Percentiles rank a stretch among this genome's conserved stretches.
Conservation (phyloP, 2,329 filamentous ascomycete genomes). For the Ceratocystiopsis brevicomis region DNA sequence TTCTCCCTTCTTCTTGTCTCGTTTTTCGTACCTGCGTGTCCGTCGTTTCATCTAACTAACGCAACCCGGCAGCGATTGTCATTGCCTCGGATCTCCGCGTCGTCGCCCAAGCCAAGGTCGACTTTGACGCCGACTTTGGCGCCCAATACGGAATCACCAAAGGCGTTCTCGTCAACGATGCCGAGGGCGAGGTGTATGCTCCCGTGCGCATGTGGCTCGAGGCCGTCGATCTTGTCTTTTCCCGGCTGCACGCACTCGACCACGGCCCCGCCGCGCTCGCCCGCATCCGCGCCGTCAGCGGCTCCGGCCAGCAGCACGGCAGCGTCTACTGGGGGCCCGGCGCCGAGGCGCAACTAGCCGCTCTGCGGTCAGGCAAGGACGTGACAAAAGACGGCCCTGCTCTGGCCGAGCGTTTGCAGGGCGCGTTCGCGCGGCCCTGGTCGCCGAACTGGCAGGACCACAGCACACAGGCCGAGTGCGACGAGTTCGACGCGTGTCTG, state of each 20-base stretch:
- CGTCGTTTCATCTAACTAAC: background rate
- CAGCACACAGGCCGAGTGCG: constrained; percentile 82
- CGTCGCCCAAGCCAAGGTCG: constrained; percentile 71
- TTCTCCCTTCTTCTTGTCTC: background rate
- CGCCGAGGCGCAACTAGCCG: constrained; percentile 44
- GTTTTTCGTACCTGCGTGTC: background rate
- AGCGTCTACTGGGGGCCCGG: constrained; percentile 78
- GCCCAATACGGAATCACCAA: constrained; percentile 63
- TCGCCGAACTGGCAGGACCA: constrained; percentile 98
- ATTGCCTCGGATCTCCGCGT: constrained; percentile 69
- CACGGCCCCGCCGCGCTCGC: constrained; percentile 40
- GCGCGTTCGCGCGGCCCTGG: constrained; percentile 64
- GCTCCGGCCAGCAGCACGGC: constrained; percentile 91
- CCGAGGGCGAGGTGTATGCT: constrained; percentile 75
- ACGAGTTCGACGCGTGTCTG: constrained; percentile 60
- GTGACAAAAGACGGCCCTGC: too few species aligned
- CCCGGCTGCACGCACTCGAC: constrained; percentile 47
- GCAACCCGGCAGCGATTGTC: constrained; percentile 45
- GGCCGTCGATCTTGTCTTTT: constrained; percentile 69
- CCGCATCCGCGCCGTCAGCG: constrained; percentile 64
- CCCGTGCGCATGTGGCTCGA: constrained; percentile 92
- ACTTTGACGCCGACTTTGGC: constrained; percentile 73
- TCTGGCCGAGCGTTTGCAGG: constrained; percentile 53
- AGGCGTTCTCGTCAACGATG: constrained; percentile 67
- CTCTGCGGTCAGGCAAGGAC: constrained; percentile 19